phyloP scores from a whole-genome alignment of 164 flowering plant species.

The Echeveria elegans region DNA sequence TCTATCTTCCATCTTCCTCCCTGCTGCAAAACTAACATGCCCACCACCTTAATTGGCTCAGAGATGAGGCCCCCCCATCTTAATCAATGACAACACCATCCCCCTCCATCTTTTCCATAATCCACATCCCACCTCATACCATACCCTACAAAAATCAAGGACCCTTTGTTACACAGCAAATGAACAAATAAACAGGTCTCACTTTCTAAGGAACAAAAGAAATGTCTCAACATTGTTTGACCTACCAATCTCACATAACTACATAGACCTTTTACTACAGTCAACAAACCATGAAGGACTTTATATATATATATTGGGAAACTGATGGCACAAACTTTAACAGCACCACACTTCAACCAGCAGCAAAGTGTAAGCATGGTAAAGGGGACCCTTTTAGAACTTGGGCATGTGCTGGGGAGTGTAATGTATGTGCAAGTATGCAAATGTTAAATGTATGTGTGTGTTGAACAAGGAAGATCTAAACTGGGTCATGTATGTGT shows the following conservation, averaged over 20 bases:
- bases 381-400: background rate
- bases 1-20: background rate
- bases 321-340: conserved; percentile 3
- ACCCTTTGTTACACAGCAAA: background rate
- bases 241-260: background rate
- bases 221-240: conserved; percentile 8
- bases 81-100: background rate
- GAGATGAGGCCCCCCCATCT: background rate
- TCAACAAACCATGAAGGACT: conserved; percentile 2
- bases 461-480: background rate
- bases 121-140: background rate
- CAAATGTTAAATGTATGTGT: background rate
- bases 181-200: conserved; percentile 7
- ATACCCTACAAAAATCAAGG: conserved; percentile 4
- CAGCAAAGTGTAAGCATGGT: background rate
- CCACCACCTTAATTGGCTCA: conserved; percentile 3
- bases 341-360: conserved; percentile 1
- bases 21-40: conserved; percentile 8
- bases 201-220: conserved; percentile 5
- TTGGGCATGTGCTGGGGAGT: conserved; percentile 1
- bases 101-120: background rate
- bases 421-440: background rate
- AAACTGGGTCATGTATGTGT: background rate
- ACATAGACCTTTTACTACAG: conserved; percentile 1
- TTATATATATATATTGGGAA: background rate